phyloP scores from a whole-genome alignment of 768 basidiomycete genomes.

The Tephrocybe sp. region DNA sequence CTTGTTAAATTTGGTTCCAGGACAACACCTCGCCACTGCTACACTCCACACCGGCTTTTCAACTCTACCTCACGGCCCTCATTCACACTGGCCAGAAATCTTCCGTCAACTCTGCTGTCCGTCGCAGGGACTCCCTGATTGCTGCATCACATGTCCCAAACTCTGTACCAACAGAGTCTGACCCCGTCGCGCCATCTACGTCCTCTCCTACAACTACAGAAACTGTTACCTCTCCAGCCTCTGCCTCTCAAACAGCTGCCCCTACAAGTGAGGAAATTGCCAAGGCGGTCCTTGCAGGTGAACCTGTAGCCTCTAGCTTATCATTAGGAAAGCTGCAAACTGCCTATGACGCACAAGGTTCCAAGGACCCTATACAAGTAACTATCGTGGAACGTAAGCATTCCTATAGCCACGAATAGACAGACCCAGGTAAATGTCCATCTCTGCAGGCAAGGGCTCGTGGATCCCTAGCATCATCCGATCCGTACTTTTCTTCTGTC shows the following conservation, averaged over 20 bases:
- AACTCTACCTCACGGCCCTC: constrained; percentile 71
- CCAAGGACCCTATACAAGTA: constrained; percentile 71
- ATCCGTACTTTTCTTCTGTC: constrained; percentile 50
- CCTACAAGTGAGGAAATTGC: constrained; percentile 43
- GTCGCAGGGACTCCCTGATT: constrained; percentile 65
- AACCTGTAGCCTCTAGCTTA: constrained; percentile 25
- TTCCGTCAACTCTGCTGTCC: constrained; percentile 65
- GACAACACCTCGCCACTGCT: constrained; percentile 70
- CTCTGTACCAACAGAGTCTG: constrained; percentile 7
- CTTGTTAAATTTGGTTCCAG: constrained; percentile 35
- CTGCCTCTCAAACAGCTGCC: constrained; percentile 8
- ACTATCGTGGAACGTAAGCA: constrained; percentile 78
- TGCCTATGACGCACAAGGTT: constrained; percentile 41
- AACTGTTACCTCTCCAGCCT: constrained; percentile 1
- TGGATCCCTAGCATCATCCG: constrained; percentile 64
- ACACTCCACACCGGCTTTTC: constrained; percentile 70
- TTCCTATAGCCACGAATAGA: background rate
- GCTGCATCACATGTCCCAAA: constrained; percentile 25
- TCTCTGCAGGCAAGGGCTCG: constrained; percentile 60
- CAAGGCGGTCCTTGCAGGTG: constrained; percentile 44
- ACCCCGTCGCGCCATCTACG: constrained; percentile 15
- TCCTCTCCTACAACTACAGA: constrained; percentile 7
- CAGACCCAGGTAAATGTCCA: constrained; percentile 9
- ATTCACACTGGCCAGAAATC: constrained; percentile 55
- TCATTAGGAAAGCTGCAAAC: constrained; percentile 44